A percentile compares a stretch with the other conserved stretches of the same genome.
Conservation (phyloP, 805 yeast species). For the Kregervanrija pseudodelftensis region DNA sequence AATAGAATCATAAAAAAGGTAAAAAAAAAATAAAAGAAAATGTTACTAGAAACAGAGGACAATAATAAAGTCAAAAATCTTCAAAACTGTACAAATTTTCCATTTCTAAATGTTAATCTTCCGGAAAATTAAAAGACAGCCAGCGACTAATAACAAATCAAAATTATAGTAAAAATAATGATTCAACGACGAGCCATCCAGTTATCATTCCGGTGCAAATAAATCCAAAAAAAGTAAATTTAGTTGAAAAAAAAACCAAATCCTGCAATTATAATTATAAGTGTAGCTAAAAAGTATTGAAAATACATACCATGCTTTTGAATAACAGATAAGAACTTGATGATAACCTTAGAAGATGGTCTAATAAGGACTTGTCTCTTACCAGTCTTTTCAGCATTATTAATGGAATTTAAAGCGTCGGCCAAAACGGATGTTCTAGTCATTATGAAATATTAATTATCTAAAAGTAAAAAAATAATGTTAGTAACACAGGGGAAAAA, state of each 20-base stretch:
- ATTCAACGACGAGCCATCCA: conserved; percentile 84
- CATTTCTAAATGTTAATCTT: conserved; percentile 38
- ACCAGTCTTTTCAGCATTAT: conserved; percentile 99
- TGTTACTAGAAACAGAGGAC: conserved; percentile 3
- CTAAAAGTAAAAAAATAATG: conserved; percentile 15
- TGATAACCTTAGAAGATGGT: conserved; percentile 97
- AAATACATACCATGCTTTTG: conserved; percentile 83
- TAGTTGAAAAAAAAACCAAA: not conserved
- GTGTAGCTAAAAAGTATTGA: not conserved
- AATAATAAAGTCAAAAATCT: not conserved
- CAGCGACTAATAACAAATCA: conserved; percentile 49
- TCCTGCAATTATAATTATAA: not conserved
- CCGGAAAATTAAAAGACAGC: conserved; percentile 99
- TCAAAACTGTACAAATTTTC: not conserved
- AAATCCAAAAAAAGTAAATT: not conserved
- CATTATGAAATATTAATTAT: conserved; percentile 42
- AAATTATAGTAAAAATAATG: conserved; percentile 16
- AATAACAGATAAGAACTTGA: conserved; percentile 95
- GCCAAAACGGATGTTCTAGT: conserved; percentile 98
- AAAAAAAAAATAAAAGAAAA: not conserved
- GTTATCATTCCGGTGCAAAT: conserved; percentile 86
- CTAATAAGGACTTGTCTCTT: conserved; percentile 97
- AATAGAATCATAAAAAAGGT: not conserved
- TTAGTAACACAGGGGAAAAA: not conserved
- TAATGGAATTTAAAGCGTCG: conserved; percentile 96